These are phyloP conservation scores for Leptographium radiaticola DNA, from an alignment of 2,329 filamentous ascomycete genomes.

Conservation along the genomic window DNA sequence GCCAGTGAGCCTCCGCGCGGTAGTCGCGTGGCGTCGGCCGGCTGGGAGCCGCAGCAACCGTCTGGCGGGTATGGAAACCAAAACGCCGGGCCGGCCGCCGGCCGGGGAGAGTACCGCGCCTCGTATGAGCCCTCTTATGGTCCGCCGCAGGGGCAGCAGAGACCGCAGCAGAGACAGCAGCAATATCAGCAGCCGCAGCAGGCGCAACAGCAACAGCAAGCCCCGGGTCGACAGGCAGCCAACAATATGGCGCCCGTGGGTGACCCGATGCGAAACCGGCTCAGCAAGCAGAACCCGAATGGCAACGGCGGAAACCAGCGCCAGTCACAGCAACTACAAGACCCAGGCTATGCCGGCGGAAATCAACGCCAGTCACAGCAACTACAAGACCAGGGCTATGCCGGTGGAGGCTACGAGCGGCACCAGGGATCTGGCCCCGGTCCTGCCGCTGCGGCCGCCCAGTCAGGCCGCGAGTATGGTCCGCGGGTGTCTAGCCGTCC, in stretches of 20 bases:
- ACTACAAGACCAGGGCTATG: not conserved
- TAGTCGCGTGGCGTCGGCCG: conserved; percentile 28
- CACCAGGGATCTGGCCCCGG: not conserved
- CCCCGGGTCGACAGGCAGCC: not conserved
- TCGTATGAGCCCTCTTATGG: conserved; percentile 5
- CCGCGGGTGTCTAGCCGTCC: conserved; percentile 23
- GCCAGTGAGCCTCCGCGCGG: conserved; percentile 25
- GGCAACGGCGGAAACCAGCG: not conserved
- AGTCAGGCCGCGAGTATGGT: conserved; percentile 25
- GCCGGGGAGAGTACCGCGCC: conserved; percentile 10
- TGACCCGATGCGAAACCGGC: conserved; percentile 22
- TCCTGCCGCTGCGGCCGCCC: conserved; percentile 6
- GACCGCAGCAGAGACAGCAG: conserved; percentile 8
- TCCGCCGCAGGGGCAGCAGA: conserved; percentile 1
- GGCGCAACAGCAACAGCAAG: conserved; percentile 3
- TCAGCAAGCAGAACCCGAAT: conserved; percentile 22
- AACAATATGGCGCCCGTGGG: conserved; percentile 4
- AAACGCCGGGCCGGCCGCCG: conserved; percentile 19
- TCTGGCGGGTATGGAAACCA: conserved; percentile 24
- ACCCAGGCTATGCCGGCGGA: not conserved
- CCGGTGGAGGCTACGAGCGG: not conserved
- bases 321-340: not conserved
- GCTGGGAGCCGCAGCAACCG: conserved; percentile 30
- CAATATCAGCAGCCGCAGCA: conserved; percentile 17
- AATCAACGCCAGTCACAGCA: not conserved